Evolutionary conservation across 257 asterid species (phyloP).

Genomic region (Forsythia suspensa): DNA sequence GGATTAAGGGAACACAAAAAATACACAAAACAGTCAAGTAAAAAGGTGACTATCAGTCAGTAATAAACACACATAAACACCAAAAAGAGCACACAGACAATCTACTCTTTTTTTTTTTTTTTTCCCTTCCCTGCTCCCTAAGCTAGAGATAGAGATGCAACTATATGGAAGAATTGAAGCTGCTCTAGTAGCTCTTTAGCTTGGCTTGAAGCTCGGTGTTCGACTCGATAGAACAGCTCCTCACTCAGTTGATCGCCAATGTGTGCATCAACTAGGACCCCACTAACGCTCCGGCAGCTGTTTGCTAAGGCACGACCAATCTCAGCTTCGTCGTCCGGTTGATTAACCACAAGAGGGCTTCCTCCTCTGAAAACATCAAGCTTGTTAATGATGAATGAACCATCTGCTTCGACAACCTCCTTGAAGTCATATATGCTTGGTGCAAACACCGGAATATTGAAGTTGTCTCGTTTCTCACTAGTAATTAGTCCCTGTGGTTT

Average conservation of each 20-base stretch:
- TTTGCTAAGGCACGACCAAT: constrained; percentile 83
- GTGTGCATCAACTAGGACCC: constrained; percentile 94
- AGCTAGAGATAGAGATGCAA: constrained; percentile 84
- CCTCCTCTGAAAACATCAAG: constrained; percentile 85
- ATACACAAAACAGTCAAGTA: neutral
- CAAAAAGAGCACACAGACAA: neutral
- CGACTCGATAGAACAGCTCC: constrained; percentile 69
- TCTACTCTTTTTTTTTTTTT: neutral
- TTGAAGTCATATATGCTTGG: constrained; percentile 87
- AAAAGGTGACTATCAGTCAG: neutral
- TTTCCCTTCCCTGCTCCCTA: neutral
- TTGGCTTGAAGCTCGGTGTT: constrained; percentile 58
- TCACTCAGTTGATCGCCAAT: constrained; percentile 77
- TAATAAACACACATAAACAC: neutral
- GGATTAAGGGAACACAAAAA: constrained; percentile 26
- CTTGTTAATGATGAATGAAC: constrained; percentile 65
- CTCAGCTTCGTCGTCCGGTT: constrained; percentile 79
- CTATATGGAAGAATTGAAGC: constrained; percentile 86
- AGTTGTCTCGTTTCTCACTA: constrained; percentile 71
- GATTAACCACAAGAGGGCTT: constrained; percentile 86
- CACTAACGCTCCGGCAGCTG: constrained; percentile 83
- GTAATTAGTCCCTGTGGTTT: constrained; percentile 63
- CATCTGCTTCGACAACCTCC: constrained; percentile 83
- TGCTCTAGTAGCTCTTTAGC: constrained; percentile 75
- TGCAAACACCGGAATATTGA: constrained; percentile 92